phyloP scores from a whole-genome alignment of 805 yeast species.

The Blastobotrys robertii region DNA sequence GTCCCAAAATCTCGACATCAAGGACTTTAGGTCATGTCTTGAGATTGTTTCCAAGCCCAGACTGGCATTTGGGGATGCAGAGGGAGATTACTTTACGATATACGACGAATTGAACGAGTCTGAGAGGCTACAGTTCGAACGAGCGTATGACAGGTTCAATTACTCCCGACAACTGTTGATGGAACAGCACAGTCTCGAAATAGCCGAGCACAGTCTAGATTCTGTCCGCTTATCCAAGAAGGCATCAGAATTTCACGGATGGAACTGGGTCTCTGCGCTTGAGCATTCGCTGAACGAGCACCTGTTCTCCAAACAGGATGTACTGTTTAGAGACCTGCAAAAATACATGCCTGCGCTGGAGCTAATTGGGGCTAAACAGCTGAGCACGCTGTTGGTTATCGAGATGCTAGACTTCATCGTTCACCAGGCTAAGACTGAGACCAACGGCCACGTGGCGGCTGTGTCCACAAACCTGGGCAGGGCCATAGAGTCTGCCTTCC shows the following conservation, averaged over 20 bases:
- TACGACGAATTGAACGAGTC: constrained; percentile 7
- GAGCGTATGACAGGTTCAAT: constrained; percentile 58
- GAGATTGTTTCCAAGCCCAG: background rate
- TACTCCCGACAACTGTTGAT: constrained; percentile 62
- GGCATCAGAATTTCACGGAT: background rate
- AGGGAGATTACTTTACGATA: constrained; percentile 5
- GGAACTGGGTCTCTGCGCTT: constrained; percentile 1
- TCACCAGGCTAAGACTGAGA: background rate
- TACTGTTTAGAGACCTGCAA: background rate
- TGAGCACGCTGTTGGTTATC: background rate
- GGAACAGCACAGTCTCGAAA: constrained; percentile 68
- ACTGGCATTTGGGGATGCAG: background rate
- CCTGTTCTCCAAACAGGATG: background rate
- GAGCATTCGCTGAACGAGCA: background rate
- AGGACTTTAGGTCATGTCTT: background rate
- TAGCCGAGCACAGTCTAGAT: constrained; percentile 81
- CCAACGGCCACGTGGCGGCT: background rate
- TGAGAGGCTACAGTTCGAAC: constrained; percentile 38
- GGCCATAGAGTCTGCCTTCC: background rate
- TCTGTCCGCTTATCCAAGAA: constrained; percentile 46
- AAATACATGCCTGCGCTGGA: background rate
- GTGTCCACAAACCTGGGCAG: background rate
- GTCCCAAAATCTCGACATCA: background rate
- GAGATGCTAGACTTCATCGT: background rate
- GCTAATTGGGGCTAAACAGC: background rate